These are phyloP conservation scores for Rhynchosporium secalis DNA, from an alignment of 2,329 filamentous ascomycete genomes.

Conservation along the genomic window DNA sequence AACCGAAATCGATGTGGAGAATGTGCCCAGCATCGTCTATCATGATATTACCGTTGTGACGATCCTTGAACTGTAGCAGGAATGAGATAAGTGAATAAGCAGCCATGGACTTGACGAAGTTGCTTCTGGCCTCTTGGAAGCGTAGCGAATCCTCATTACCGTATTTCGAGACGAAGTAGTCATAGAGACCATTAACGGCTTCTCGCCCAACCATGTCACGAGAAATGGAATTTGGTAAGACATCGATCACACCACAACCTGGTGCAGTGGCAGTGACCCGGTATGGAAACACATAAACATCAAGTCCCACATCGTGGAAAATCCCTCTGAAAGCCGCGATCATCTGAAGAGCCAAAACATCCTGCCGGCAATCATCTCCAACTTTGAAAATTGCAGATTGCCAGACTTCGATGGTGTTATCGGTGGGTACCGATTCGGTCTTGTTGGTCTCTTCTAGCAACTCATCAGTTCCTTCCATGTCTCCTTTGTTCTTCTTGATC, in stretches of 20 bases:
- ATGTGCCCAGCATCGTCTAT: constrained; percentile 96
- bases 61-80: constrained; percentile 96
- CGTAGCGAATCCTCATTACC: constrained; percentile 92
- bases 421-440: constrained; percentile 39
- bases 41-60: constrained; percentile 99
- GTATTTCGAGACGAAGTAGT: constrained; percentile 97
- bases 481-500: constrained; percentile 75
- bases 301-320: constrained; percentile 90
- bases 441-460: constrained; percentile 51
- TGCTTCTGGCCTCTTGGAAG: constrained; percentile 92
- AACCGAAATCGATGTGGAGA: constrained; percentile 97
- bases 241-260: constrained; percentile 96
- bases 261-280: constrained; percentile 96
- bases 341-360: constrained; percentile 95
- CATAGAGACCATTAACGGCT: constrained; percentile 95
- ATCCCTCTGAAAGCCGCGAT: constrained; percentile 97
- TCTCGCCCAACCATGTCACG: constrained; percentile 98
- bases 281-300: constrained; percentile 96
- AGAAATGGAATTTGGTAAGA: constrained; percentile 95
- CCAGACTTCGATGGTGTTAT: constrained; percentile 86
- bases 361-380: constrained; percentile 95
- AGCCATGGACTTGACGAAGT: constrained; percentile 99
- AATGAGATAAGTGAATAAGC: constrained; percentile 98
- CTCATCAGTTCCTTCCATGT: constrained; percentile 53
- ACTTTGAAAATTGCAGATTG: constrained; percentile 99